Conservation (phyloP, 2,329 filamentous ascomycete species). For the Emmonsiellopsis sp. region DNA sequence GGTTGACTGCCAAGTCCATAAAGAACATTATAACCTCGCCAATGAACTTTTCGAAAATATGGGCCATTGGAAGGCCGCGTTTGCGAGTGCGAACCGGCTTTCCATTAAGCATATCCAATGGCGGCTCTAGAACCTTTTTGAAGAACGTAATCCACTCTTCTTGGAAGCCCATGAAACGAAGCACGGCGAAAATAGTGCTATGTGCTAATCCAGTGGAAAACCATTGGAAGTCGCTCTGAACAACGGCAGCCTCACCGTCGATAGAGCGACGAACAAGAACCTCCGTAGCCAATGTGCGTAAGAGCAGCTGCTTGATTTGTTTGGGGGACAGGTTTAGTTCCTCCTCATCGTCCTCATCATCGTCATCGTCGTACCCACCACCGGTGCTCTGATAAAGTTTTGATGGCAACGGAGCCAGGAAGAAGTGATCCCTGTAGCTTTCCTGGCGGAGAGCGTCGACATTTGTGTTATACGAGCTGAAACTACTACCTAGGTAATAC, state of each 20-base stretch:
- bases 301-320: slow-evolving; percentile 31
- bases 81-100: slow-evolving; percentile 31
- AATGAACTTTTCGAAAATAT: slow-evolving; percentile 39
- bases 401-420: slow-evolving; percentile 26
- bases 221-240: slow-evolving; percentile 38
- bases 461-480: not conserved
- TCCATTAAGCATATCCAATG: slow-evolving; percentile 32
- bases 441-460: slow-evolving; percentile 12
- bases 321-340: slow-evolving; percentile 12
- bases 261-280: slow-evolving; percentile 26
- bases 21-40: slow-evolving; percentile 42
- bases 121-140: slow-evolving; percentile 37
- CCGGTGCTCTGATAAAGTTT: slow-evolving; percentile 18
- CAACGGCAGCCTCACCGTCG: slow-evolving; percentile 26
- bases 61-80: slow-evolving; percentile 39
- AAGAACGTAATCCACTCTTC: slow-evolving; percentile 38
- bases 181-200: slow-evolving; percentile 34
- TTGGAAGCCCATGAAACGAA: slow-evolving; percentile 39
- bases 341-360: slow-evolving; percentile 8
- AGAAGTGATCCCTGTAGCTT: slow-evolving; percentile 23
- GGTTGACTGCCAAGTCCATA: slow-evolving; percentile 39
- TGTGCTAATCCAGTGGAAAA: slow-evolving; percentile 38
- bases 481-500: slow-evolving; percentile 16
- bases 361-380: slow-evolving; percentile 18
- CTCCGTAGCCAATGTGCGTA: slow-evolving; percentile 33